Conservation (phyloP, 345 rosid genomes). For the Excoecaria cochinchinensis region DNA sequence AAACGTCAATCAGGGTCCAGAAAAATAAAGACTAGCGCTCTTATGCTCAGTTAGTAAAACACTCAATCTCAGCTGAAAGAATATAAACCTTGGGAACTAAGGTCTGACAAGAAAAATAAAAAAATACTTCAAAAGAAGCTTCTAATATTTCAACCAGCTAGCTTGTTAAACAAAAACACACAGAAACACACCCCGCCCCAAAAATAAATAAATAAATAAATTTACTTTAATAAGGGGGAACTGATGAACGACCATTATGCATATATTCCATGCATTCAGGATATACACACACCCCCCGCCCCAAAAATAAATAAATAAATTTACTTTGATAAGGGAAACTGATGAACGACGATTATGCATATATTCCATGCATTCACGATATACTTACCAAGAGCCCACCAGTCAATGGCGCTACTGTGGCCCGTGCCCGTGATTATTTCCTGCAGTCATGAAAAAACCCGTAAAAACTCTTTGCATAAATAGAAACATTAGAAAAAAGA, state of each 20-base stretch:
- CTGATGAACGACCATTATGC: no score
- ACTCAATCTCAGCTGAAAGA: background rate
- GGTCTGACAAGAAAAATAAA: background rate
- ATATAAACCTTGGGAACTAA: background rate
- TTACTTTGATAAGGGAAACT: no score
- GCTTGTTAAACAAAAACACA: no score
- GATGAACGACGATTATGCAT: background rate
- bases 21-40: background rate
- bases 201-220: no score
- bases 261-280: background rate
- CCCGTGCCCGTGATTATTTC: conserved; percentile 91
- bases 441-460: conserved; percentile 41
- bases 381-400: conserved; percentile 94
- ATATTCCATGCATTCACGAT: background rate
- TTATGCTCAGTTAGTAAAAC: background rate
- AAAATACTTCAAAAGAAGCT: background rate
- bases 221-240: no score
- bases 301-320: no score
- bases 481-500: background rate
- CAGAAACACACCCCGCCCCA: no score
- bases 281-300: conserved; percentile 16
- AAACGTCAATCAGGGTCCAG: conserved; percentile 7
- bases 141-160: background rate
- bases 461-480: conserved; percentile 11
- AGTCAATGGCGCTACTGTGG: conserved; percentile 87